Evolutionary conservation across 1,284 basidiomycete species (phyloP).

Genomic region (Ustilago esculenta): DNA sequence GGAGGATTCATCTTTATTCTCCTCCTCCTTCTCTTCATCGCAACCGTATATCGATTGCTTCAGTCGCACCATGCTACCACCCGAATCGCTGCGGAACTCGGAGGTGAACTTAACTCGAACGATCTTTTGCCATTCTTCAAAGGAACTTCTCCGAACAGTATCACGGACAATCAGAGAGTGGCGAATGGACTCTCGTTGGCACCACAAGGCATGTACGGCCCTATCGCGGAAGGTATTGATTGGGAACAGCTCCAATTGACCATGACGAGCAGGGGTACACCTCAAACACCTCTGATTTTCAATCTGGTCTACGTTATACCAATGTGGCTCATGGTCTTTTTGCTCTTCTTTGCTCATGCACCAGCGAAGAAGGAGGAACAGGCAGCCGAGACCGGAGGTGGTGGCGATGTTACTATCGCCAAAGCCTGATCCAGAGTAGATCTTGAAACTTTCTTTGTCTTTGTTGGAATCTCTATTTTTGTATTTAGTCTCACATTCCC

Average conservation of each 20-base stretch:
- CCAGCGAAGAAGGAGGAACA: conserved; percentile 23
- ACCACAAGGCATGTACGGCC: conserved; percentile 54
- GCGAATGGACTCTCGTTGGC: conserved; percentile 34
- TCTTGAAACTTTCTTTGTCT: too few species aligned
- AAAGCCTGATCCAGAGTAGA: conserved; percentile 8
- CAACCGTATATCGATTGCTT: conserved; percentile 39
- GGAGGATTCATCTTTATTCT: conserved; percentile 49
- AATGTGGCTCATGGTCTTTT: conserved; percentile 53
- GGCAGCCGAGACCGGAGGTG: background rate
- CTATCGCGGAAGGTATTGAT: conserved; percentile 39
- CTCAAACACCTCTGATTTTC: conserved; percentile 51
- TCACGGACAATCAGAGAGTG: conserved; percentile 23
- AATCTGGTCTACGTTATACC: conserved; percentile 54
- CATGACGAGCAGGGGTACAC: conserved; percentile 38
- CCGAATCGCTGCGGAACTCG: conserved; percentile 28
- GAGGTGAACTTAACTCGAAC: conserved; percentile 19
- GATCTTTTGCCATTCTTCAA: conserved; percentile 48
- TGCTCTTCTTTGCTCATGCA: conserved; percentile 55
- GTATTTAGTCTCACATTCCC: conserved; percentile 12
- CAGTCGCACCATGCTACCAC: conserved; percentile 48
- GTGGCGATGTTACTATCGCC: conserved; percentile 16
- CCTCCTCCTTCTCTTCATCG: conserved; percentile 43
- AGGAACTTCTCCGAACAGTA: conserved; percentile 17
- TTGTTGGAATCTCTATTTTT: too few species aligned
- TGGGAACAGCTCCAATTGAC: conserved; percentile 51